Conservation (phyloP, 257 asterid species). For the Pogostemon cablin region DNA sequence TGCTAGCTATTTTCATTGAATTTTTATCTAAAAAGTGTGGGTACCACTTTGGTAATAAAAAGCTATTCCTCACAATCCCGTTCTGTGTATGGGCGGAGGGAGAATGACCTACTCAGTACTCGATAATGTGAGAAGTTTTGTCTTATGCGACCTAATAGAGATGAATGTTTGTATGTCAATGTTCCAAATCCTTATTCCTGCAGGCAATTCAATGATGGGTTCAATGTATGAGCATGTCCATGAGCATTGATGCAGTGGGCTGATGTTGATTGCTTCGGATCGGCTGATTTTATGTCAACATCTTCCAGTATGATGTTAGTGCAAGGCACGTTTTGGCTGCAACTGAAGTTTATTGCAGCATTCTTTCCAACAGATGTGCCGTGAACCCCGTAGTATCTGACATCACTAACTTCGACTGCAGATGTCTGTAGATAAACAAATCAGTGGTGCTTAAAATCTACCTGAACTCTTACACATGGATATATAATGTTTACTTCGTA, state of each 20-base stretch:
- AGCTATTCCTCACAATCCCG: neutral
- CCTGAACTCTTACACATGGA: too few relatives aligned
- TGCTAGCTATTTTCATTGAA: constrained; percentile 15
- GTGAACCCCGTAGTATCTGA: constrained; percentile 38
- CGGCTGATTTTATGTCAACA: constrained; percentile 40
- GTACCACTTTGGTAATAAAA: constrained; percentile 12
- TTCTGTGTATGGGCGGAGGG: neutral
- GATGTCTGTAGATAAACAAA: constrained; percentile 34
- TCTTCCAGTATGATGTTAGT: constrained; percentile 40
- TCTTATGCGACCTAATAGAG: constrained; percentile 14
- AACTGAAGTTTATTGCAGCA: constrained; percentile 44
- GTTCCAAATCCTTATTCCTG: constrained; percentile 3
- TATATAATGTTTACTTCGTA: too few relatives aligned
- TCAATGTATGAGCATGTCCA: constrained; percentile 29
- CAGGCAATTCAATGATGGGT: constrained; percentile 42
- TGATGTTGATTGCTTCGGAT: constrained; percentile 13
- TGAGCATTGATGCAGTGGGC: constrained; percentile 47
- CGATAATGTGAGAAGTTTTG: neutral
- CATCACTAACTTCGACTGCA: constrained; percentile 51
- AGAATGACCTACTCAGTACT: neutral
- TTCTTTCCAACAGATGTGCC: constrained; percentile 45
- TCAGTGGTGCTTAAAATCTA: constrained; percentile 1
- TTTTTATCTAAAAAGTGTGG: neutral
- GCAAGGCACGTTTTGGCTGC: constrained; percentile 53
- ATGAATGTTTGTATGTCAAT: neutral